A percentile compares a stretch with the other conserved stretches of the same genome.
These are phyloP conservation scores for Ilyonectria destructans DNA, from an alignment of 2,329 filamentous ascomycete species.

Conservation along the genomic window DNA sequence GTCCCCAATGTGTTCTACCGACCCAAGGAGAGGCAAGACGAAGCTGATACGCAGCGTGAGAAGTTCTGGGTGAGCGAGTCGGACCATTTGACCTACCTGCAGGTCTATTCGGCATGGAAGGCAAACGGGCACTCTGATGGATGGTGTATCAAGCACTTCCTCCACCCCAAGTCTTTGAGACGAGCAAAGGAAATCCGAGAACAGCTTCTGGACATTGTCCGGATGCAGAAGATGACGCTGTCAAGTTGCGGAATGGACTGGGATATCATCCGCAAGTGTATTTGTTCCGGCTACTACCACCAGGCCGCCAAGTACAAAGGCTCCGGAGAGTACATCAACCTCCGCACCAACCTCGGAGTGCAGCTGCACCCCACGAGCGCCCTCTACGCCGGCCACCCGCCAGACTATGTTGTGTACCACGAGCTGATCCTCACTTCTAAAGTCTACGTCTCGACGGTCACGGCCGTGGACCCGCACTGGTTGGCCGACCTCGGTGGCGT, in stretches of 20 bases:
- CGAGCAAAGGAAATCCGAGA: slow-evolving; percentile 95
- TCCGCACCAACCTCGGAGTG: slow-evolving; percentile 93
- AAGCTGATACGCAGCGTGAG: slow-evolving; percentile 94
- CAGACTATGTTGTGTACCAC: slow-evolving; percentile 98
- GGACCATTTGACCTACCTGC: slow-evolving; percentile 94
- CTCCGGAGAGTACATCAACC: slow-evolving; percentile 96
- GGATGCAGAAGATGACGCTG: slow-evolving; percentile 91
- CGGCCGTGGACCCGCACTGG: slow-evolving; percentile 96
- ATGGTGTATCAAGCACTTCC: slow-evolving; percentile 94
- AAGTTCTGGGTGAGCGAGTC: slow-evolving; percentile 99
- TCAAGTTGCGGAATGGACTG: slow-evolving; percentile 95
- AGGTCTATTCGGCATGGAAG: slow-evolving; percentile 97
- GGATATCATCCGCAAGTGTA: slow-evolving; percentile 95
- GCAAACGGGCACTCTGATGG: slow-evolving; percentile 90
- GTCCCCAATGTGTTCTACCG: slow-evolving; percentile 98
- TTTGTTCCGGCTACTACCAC: slow-evolving; percentile 98
- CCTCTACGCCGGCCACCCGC: slow-evolving; percentile 94
- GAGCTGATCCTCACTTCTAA: slow-evolving; percentile 97
- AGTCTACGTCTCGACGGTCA: slow-evolving; percentile 98
- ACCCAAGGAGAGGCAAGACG: slow-evolving; percentile 95
- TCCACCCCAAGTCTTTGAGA: slow-evolving; percentile 94
- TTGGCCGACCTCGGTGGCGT: slow-evolving; percentile 96
- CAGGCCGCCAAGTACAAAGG: slow-evolving; percentile 97
- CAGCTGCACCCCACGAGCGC: slow-evolving; percentile 95
- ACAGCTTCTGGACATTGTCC: slow-evolving; percentile 95